Base-by-base conservation (phyloP, 1,284 basidiomycete species). In the Apiotrichum mycotoxinovorans region DNA sequence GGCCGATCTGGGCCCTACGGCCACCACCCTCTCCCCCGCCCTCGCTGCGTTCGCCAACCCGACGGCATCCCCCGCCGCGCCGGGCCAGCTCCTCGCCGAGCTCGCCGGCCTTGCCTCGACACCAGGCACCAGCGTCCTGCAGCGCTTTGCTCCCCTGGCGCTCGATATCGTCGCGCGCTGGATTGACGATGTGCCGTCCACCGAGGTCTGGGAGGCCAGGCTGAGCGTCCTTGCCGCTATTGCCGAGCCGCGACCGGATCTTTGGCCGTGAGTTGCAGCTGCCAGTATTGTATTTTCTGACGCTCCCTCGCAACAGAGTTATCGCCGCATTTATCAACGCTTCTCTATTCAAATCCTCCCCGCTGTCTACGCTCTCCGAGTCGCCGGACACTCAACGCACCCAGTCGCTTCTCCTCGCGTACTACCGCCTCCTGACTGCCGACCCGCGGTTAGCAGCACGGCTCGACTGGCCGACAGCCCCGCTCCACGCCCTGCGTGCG, bases 391-490 rank as follows among this genome's bases (percentile, higher is more conserved):
- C 82, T 85, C 9, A 68, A 14, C 79, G 80, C 18, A 75, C 90
- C 5, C 88, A 92, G 38, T 78, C 80, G 26, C 73, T 88, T 0
- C 82, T 95, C 17, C 80, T 94, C 42, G 83, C 87, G 1, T 89
- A 91, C 69, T 88, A 88, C 67, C 86, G 91, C 38, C 81, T 94
- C 41, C 79, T 92, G 15, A 81, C 82, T 63, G 84, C 84, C 43
- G 90, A 90, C 69, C 84, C 85, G 15, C 76, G 83, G 54, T 80
- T 92, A 12, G 85, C 88, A 1, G 62, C 71, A 14, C 76, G 82
- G 18, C 75, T 85, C n/a, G 68, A 77, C 46, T 92, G 90, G 89
- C 79, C 89, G 0, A 70, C 85, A 23, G 75, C 80, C 0, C 82
- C 83, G 15, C 79, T 77, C 69, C 82, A 38, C 40, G 47, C 53